phyloP scores from a whole-genome alignment of 768 basidiomycete genomes.

The Butyriboletus loyo region DNA sequence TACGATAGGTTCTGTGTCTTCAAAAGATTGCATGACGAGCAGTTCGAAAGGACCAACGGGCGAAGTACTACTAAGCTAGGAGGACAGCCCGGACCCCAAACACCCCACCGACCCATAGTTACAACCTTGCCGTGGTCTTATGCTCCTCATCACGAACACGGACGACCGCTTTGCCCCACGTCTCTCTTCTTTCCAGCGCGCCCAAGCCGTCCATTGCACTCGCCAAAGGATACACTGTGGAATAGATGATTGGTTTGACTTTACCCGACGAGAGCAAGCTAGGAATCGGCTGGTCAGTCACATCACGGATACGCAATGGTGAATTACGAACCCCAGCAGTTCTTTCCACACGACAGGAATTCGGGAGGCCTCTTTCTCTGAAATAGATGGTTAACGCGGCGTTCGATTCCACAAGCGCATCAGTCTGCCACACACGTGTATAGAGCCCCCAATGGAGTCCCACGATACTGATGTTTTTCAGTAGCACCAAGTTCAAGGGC shows the following conservation, averaged over 20 bases:
- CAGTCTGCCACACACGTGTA: slow-evolving; percentile 43
- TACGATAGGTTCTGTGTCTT: slow-evolving; percentile 60
- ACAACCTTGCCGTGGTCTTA: slow-evolving; percentile 41
- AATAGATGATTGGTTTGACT: slow-evolving; percentile 68
- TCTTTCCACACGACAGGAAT: slow-evolving; percentile 70
- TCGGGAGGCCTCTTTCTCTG: slow-evolving; percentile 64
- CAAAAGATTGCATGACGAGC: slow-evolving; percentile 33
- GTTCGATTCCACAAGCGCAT: background rate
- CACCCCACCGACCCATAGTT: slow-evolving; percentile 5
- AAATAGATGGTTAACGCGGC: background rate
- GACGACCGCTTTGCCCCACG: slow-evolving; percentile 89
- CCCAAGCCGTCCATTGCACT: slow-evolving; percentile 61
- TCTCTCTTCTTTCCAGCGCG: slow-evolving; percentile 78
- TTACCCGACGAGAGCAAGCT: slow-evolving; percentile 69
- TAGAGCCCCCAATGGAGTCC: slow-evolving; percentile 91
- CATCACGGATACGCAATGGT: background rate
- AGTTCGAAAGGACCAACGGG: background rate
- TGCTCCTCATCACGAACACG: slow-evolving; percentile 53
- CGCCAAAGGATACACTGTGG: slow-evolving; percentile 67
- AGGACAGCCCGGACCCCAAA: slow-evolving; percentile 17
- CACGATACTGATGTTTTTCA: slow-evolving; percentile 82
- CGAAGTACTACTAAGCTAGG: background rate
- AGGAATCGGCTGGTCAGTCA: slow-evolving; percentile 6
- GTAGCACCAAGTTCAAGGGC: slow-evolving; percentile 76
- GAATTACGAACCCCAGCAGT: slow-evolving; percentile 53